phyloP scores from a whole-genome alignment of 202 grass and related monocot genomes.

The Setaria italica region DNA sequence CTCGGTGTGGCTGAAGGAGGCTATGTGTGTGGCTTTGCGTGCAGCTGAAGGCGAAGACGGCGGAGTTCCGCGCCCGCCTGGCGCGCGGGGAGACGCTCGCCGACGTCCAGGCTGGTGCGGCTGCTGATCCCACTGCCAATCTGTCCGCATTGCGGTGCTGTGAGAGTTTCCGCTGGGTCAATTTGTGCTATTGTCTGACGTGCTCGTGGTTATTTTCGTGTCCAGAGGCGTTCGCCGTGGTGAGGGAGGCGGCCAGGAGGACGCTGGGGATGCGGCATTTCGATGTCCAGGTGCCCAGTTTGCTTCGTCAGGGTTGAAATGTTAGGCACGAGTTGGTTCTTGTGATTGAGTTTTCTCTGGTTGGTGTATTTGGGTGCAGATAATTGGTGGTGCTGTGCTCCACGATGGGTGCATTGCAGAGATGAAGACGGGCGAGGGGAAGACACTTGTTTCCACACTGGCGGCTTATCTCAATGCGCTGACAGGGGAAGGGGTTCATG shows the following conservation, averaged over 20 bases:
- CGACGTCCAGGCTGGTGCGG: conserved; percentile 74
- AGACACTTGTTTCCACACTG: conserved; percentile 90
- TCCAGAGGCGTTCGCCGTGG: conserved; percentile 84
- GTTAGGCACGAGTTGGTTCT: neutral
- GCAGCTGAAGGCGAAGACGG: conserved; percentile 82
- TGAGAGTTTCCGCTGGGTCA: neutral
- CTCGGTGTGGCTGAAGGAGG: neutral
- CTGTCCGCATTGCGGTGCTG: neutral
- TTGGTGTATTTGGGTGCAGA: conserved; percentile 47
- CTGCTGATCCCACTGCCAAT: neutral
- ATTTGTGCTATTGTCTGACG: neutral
- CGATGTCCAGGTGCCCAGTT: conserved; percentile 77
- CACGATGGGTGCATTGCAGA: conserved; percentile 96
- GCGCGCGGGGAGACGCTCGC: conserved; percentile 75
- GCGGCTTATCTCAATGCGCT: conserved; percentile 89
- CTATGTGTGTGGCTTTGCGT: conserved; percentile 3
- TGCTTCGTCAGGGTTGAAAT: neutral
- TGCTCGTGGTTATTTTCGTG: conserved; percentile 10
- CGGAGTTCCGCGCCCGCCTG: conserved; percentile 71
- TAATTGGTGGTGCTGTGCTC: conserved; percentile 94
- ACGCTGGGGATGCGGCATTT: conserved; percentile 91
- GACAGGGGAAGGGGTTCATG: conserved; percentile 89
- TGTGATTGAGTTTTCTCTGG: conserved; percentile 12
- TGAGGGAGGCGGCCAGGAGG: conserved; percentile 84
- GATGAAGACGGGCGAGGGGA: conserved; percentile 98